These are phyloP conservation scores for Keqinozyma sinolaborantium DNA, from an alignment of 1,139 yeast genomes.

Conservation along the genomic window DNA sequence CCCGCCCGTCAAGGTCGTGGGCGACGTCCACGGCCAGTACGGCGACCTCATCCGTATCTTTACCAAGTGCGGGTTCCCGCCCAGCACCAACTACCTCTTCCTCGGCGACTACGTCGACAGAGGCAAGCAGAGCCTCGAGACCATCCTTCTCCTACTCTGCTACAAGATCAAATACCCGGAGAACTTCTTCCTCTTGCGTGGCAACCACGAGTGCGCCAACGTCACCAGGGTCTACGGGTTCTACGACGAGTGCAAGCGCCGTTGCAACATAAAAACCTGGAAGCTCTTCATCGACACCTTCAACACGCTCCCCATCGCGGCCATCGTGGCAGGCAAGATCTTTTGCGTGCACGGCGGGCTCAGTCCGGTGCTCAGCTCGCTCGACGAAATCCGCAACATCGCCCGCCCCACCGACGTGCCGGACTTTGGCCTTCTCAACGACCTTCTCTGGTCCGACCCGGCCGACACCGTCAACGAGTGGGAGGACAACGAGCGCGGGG, in stretches of 20 bases:
- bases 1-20: slow-evolving; percentile 96
- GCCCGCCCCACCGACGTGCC: slow-evolving; percentile 98
- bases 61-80: slow-evolving; percentile 98
- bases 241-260: slow-evolving; percentile 93
- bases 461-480: slow-evolving; percentile 93
- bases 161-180: slow-evolving; percentile 96
- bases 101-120: slow-evolving; percentile 96
- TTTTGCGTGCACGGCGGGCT: slow-evolving; percentile 98
- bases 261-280: slow-evolving; percentile 93
- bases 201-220: slow-evolving; percentile 96
- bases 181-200: slow-evolving; percentile 86
- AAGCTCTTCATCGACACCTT: slow-evolving; percentile 89
- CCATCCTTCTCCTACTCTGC: slow-evolving; percentile 78
- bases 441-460: slow-evolving; percentile 94
- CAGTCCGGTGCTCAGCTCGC: slow-evolving; percentile 82
- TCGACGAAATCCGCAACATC: slow-evolving; percentile 89
- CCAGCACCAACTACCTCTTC: slow-evolving; percentile 85
- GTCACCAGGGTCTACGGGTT: slow-evolving; percentile 95
- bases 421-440: slow-evolving; percentile 89
- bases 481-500: slow-evolving; percentile 98
- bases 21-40: slow-evolving; percentile 97
- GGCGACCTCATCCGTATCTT: slow-evolving; percentile 87
- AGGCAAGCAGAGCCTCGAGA: slow-evolving; percentile 91
- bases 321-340: slow-evolving; percentile 92
- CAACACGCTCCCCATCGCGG: slow-evolving; percentile 91